Conservation (phyloP, 2,329 filamentous ascomycete genomes). For the Elsinoe ampelina region DNA sequence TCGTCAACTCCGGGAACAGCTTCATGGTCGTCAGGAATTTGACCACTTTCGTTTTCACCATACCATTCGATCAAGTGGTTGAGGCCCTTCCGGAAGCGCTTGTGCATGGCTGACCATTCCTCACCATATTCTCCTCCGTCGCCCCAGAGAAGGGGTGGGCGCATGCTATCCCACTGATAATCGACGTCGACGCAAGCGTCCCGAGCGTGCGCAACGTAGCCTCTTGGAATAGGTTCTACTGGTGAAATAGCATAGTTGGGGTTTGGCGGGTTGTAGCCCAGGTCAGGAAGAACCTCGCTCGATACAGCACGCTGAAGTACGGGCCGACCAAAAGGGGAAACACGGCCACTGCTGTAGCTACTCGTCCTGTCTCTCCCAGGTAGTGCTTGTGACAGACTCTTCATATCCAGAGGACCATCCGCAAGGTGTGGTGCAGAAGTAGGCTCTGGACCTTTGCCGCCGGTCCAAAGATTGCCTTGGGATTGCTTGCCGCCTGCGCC, state of each 20-base stretch:
- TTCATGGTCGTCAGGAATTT: conserved; percentile 30
- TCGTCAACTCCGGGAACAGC: conserved; percentile 21
- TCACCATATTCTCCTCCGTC: conserved; percentile 81
- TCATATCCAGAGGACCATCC: conserved; percentile 22
- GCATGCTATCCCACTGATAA: conserved; percentile 92
- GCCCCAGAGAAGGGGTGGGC: conserved; percentile 68
- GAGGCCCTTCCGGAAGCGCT: conserved; percentile 71
- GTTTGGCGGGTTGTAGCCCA: conserved; percentile 61
- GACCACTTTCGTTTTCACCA: conserved; percentile 38
- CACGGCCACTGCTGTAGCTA: conserved; percentile 24
- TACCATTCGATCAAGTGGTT: conserved; percentile 82
- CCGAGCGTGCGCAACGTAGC: conserved; percentile 82
- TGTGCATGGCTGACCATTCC: conserved; percentile 95
- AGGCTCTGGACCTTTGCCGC: conserved; percentile 19
- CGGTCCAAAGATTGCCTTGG: conserved; percentile 38
- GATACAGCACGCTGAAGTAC: conserved; percentile 14
- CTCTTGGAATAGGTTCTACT: conserved; percentile 71
- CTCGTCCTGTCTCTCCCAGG: conserved; percentile 40
- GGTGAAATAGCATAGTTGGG: conserved; percentile 76
- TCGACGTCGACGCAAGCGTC: conserved; percentile 82
- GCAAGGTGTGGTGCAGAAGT: conserved; percentile 1
- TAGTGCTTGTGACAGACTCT: conserved; percentile 31
- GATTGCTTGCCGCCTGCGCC: conserved; percentile 23
- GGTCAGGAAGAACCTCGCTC: conserved; percentile 23
- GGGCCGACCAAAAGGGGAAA: conserved; percentile 12